Evolutionary conservation across 306 rosid genomes (phyloP), one percentile per base, ranked within the genome.

Genomic region (Fagus sylvatica): DNA sequence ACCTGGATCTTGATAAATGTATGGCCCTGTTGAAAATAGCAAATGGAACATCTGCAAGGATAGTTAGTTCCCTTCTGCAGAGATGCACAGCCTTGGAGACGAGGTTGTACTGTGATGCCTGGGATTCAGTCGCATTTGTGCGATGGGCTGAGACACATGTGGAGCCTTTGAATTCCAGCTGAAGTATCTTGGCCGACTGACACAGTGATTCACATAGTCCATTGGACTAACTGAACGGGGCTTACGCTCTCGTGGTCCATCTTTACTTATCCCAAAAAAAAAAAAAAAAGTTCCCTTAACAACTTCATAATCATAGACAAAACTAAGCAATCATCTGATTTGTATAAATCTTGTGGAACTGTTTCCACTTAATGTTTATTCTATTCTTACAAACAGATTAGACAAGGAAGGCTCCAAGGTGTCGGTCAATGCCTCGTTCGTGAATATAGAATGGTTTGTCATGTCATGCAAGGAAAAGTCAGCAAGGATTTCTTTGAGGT

Each of bases 401-500:
- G 99, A 85, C 89, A 95, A 90, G 93, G 87, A 74, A 87, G 94
- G 79, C 90, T 93, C 69, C 86, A 82, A 79, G 96, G 98, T 37
- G 69, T 93, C 73, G 99, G 98, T 55, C 91, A 84, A 69, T 93
- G 98, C 87, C 97, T 95, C 77, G 83, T 89, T 72, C 75, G 78
- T 32, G 98, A 95, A 70, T 93, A 91, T 72, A 89, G 99, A 87
- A 87, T 91, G 87, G 97, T 87, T 71, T 91, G 88, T 48, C 96
- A 95, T 73, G 82, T 91, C 60, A 12, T 92, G 71, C 84, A 42
- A 85, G 96, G 98, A 69, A 84, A 87, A 78, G 83, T 86, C 86
- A 92, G 98, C 98, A 89, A 75, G 85, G 99, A 95, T 84, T 95
- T 95, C 80, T 73, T 74, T 6, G 99, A 95, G 98, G 98, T 94